Evolutionary conservation across 2,329 filamentous ascomycete species (phyloP).

Genomic region (Aspergillus puulaauensis): DNA sequence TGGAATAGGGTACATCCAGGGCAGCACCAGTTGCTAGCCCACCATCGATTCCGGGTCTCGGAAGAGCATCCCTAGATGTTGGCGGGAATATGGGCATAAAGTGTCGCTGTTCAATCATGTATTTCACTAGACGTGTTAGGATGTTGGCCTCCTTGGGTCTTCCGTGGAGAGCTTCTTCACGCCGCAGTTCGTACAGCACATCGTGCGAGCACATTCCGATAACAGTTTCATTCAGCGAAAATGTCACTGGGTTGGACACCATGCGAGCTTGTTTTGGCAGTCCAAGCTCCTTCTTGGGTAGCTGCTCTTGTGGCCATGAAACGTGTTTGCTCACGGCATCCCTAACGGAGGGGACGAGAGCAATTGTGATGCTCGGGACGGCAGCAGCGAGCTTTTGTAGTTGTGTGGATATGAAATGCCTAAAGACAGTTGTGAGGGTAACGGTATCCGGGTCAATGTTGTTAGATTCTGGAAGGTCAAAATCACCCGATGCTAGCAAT

Average conservation of each 20-base stretch:
- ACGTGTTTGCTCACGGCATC: constrained; percentile 81
- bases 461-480: constrained; percentile 69
- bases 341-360: constrained; percentile 79
- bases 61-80: constrained; percentile 64
- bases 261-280: constrained; percentile 74
- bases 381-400: constrained; percentile 68
- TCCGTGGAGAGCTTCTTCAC: constrained; percentile 66
- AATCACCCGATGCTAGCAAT: constrained; percentile 75
- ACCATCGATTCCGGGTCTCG: constrained; percentile 62
- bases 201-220: constrained; percentile 83
- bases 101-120: constrained; percentile 85
- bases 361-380: constrained; percentile 76
- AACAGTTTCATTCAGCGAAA: constrained; percentile 83
- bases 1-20: constrained; percentile 80
- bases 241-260: constrained; percentile 85
- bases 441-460: constrained; percentile 72
- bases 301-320: constrained; percentile 77
- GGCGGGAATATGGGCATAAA: constrained; percentile 90
- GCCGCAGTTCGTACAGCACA: constrained; percentile 75
- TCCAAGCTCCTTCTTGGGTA: constrained; percentile 70
- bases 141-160: constrained; percentile 59
- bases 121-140: constrained; percentile 69
- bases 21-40: constrained; percentile 69
- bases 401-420: constrained; percentile 71
- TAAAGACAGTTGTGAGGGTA: constrained; percentile 81